These are phyloP conservation scores for Rosa lucieae DNA, from an alignment of 306 rosid species.

Conservation along the genomic window DNA sequence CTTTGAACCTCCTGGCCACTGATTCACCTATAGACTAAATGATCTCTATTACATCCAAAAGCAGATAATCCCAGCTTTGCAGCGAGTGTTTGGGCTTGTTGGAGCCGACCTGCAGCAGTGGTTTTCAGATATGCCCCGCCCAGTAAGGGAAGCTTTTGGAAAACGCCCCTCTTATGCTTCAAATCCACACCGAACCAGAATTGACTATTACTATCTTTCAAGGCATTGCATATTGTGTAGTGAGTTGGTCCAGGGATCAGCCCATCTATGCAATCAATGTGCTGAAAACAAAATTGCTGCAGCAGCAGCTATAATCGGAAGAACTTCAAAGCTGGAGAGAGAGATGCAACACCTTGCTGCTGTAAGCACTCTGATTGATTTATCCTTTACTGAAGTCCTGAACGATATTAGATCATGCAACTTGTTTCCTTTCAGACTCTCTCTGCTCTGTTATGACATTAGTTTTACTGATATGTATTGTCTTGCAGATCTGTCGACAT, in stretches of 20 bases:
- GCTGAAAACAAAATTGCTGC: slow-evolving; percentile 58
- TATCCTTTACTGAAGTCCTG: not conserved
- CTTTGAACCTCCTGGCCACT: slow-evolving; percentile 71
- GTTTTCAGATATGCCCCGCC: slow-evolving; percentile 89
- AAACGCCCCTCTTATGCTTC: slow-evolving; percentile 43
- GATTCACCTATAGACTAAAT: slow-evolving; percentile 75
- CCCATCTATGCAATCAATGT: slow-evolving; percentile 66
- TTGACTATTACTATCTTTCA: slow-evolving; percentile 90
- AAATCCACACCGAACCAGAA: slow-evolving; percentile 71
- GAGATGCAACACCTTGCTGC: slow-evolving; percentile 90
- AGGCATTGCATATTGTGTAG: slow-evolving; percentile 86
- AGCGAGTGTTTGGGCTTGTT: slow-evolving; percentile 80
- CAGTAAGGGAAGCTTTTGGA: slow-evolving; percentile 57
- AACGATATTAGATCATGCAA: not conserved
- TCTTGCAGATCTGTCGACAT: slow-evolving; percentile 75
- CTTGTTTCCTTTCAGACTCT: not conserved
- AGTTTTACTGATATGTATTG: not conserved
- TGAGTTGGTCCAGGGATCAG: slow-evolving; percentile 70
- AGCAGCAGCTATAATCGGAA: slow-evolving; percentile 57
- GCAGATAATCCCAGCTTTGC: slow-evolving; percentile 91
- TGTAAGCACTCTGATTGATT: slow-evolving; percentile 44
- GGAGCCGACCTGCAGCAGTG: slow-evolving; percentile 82
- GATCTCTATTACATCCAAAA: slow-evolving; percentile 84
- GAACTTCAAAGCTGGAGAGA: slow-evolving; percentile 76
- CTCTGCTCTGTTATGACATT: not conserved